Conservation (phyloP, 768 basidiomycete species). For the Termitomyces eurrhizus region DNA sequence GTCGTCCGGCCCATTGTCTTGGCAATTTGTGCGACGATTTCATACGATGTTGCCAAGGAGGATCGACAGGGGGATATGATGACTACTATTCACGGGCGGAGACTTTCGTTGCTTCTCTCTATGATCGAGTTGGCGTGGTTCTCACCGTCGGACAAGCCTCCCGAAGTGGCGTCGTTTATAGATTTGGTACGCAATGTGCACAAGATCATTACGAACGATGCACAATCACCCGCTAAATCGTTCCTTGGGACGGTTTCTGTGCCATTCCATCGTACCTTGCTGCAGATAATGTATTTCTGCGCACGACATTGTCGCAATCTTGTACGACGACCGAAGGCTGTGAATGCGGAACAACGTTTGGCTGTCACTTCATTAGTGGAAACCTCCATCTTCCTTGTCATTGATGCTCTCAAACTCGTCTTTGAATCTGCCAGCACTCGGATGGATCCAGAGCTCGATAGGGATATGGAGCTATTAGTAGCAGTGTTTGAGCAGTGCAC, state of each 20-base stretch:
- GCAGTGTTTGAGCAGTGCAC: conserved; percentile 83
- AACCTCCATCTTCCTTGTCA: conserved; percentile 55
- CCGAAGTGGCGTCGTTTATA: conserved; percentile 57
- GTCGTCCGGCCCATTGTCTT: conserved; percentile 53
- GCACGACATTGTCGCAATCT: conserved; percentile 57
- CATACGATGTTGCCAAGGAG: conserved; percentile 64
- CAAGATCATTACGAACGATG: conserved; percentile 65
- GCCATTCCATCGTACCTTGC: conserved; percentile 75
- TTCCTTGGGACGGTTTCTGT: conserved; percentile 60
- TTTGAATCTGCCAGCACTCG: conserved; percentile 61
- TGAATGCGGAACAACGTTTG: conserved; percentile 61
- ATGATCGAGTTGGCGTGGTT: conserved; percentile 83
- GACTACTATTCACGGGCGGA: conserved; percentile 71
- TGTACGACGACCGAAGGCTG: conserved; percentile 39
- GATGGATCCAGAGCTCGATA: conserved; percentile 62
- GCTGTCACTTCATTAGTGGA: conserved; percentile 59
- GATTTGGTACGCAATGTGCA: conserved; percentile 58
- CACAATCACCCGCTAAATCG: conserved; percentile 70
- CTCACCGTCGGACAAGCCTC: conserved; percentile 47
- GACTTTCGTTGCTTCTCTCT: conserved; percentile 69
- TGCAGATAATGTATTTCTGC: conserved; percentile 81
- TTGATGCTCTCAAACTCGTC: conserved; percentile 62
- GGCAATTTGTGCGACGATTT: conserved; percentile 56
- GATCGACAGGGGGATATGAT: conserved; percentile 79
- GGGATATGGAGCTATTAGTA: conserved; percentile 77